These are phyloP conservation scores for Halophytophthora polymorphica DNA, from an alignment of 352 stramenopile genomes.

Conservation along the genomic window DNA sequence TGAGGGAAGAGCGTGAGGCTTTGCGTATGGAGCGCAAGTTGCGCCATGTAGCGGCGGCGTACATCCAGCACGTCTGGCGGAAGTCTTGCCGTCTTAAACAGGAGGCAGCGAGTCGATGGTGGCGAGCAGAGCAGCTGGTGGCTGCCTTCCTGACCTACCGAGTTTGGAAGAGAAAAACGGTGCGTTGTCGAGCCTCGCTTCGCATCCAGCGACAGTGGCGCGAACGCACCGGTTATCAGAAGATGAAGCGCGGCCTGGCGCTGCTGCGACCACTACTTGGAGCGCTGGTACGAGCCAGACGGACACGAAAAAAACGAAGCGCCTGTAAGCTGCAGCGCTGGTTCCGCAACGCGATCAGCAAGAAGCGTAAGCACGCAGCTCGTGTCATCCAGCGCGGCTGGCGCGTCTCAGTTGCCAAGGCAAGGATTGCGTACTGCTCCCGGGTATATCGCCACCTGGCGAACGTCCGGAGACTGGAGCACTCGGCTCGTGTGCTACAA, in stretches of 20 bases:
- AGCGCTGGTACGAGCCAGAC: conserved; percentile 9
- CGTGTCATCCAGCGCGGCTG: conserved; percentile 43
- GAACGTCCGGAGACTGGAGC: conserved; percentile 24
- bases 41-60: conserved; percentile 56
- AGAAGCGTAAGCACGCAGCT: conserved; percentile 9
- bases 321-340: conserved; percentile 30
- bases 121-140: conserved; percentile 28
- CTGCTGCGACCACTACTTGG: conserved; percentile 24
- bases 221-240: conserved; percentile 3
- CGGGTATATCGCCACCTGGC: conserved; percentile 27
- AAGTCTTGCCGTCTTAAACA: conserved; percentile 12
- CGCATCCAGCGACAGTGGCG: conserved; percentile 41
- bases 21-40: conserved; percentile 59
- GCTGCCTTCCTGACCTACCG: conserved; percentile 27
- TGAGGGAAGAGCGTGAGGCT: conserved; percentile 50
- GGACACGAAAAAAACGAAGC: conserved; percentile 5
- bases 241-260: conserved; percentile 7
- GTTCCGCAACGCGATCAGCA: conserved; percentile 11
- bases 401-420: conserved; percentile 32
- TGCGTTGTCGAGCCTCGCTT: conserved; percentile 21
- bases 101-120: conserved; percentile 11
- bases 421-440: conserved; percentile 30
- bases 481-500: conserved; percentile 47
- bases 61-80: conserved; percentile 69
- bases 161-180: conserved; percentile 9